Percentiles rank a stretch among this genome's conserved stretches.
Evolutionary conservation across 495 filamentous ascomycete species (phyloP).

Genomic region (Podospora conica): DNA sequence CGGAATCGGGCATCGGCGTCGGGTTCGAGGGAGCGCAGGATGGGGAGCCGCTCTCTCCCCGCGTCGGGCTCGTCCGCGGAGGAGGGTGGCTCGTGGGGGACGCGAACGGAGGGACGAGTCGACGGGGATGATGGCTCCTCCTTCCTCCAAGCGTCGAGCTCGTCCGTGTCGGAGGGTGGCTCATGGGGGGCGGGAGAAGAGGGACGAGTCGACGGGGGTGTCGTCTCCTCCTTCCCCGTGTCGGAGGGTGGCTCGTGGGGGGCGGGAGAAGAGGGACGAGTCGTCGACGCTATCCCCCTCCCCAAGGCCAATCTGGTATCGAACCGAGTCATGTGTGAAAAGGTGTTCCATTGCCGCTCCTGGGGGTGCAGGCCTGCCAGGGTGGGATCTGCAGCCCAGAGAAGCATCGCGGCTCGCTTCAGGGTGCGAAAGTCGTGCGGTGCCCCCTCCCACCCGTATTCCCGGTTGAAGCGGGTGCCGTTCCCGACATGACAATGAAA

Average conservation of each 20-base stretch:
- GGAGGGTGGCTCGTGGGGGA: neutral
- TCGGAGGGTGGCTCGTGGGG: neutral
- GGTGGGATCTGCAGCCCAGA: conserved; percentile 19
- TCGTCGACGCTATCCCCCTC: too few species aligned
- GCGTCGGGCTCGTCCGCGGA: neutral
- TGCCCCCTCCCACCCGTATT: neutral
- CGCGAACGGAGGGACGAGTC: neutral
- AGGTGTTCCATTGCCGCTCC: conserved; percentile 9
- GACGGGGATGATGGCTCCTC: too few species aligned
- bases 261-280: neutral
- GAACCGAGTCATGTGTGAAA: neutral
- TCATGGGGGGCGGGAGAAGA: neutral
- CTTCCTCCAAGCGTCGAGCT: neutral
- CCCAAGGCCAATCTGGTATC: neutral
- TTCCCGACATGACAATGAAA: conserved; percentile 1
- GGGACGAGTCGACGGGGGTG: neutral
- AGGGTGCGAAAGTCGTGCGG: neutral
- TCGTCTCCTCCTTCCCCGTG: too few species aligned
- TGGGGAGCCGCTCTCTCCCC: neutral
- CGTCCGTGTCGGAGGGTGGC: neutral
- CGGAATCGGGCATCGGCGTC: neutral
- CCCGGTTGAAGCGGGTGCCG: neutral
- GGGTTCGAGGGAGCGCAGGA: neutral
- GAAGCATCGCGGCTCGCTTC: neutral
- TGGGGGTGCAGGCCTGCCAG: conserved; percentile 11